Base-by-base conservation (phyloP, 306 rosid genomes). In the Trifolium dubium region DNA sequence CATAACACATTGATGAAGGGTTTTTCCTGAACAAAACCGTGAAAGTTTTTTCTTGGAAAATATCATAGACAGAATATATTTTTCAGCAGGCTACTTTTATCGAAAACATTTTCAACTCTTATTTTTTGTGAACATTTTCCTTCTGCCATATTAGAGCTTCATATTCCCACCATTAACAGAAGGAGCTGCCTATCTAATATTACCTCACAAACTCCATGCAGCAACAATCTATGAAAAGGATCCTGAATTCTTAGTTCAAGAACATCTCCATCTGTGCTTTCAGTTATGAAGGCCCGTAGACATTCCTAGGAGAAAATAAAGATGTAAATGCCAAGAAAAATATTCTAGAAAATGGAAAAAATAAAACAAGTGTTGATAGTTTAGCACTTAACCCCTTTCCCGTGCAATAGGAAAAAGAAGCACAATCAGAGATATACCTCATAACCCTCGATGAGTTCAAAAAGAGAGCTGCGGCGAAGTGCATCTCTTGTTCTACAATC, bases 171-270 rank as follows among this genome's bases (percentile, higher is more conserved):
- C 51, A 43, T 40, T 54, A 68, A 53, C 70, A 56, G 55, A 73
- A 41, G 34, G 15, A 51, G 44, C 35, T 8, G 67, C 46, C 35
- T 43, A 76, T 47, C 37, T 49, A 56, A 76, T 66, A 63, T 83
- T 83, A 94, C 98, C 97, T 94, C 99, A 64, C 97, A 94, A 46
- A 94, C 92, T 14, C 99, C 99, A 77, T 94, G 99, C 61, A 94
- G 85, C 79, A 92, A 79, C 77, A 94, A 72, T 76, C 99, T 74
- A 70, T 88, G 97, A 50, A 92, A 90, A 61, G 99, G 99, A 62
- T 92, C 96, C 76, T 83, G 88, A 67, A 91, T 78, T 46, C 51
- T 90, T 4, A 94, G 85, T 60, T 73, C 76, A 14, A 94, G 91
- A 73, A 64, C 77, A 58, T 84, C 87, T 60, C 74, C 84, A 5